A percentile compares a stretch with the other conserved stretches of the same genome.
Conservation (phyloP, 164 flowering plant genomes). For the Magnolia officinalis region DNA sequence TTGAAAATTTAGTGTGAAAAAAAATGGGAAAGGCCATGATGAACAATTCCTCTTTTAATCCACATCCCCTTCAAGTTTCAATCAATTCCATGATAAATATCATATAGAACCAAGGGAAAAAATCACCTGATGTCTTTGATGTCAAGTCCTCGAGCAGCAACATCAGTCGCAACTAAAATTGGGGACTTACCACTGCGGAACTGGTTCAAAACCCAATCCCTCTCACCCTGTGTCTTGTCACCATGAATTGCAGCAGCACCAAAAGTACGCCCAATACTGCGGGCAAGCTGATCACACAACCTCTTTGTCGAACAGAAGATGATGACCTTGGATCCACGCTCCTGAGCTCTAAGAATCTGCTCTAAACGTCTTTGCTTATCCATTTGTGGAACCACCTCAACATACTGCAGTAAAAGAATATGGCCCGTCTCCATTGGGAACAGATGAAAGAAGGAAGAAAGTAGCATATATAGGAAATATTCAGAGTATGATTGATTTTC, state of each 20-base stretch:
- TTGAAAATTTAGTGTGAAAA: no score
- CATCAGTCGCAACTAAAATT: slow-evolving; percentile 88
- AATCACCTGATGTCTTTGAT: slow-evolving; percentile 82
- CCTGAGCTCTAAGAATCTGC: slow-evolving; percentile 83
- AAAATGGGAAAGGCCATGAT: no score
- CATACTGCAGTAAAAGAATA: slow-evolving; percentile 43
- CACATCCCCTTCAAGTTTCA: no score
- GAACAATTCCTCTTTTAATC: no score
- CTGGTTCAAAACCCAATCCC: slow-evolving; percentile 86
- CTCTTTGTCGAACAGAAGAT: slow-evolving; percentile 87
- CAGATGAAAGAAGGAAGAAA: background rate
- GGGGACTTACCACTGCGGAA: slow-evolving; percentile 79
- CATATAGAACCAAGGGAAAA: background rate
- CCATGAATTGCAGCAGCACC: slow-evolving; percentile 96
- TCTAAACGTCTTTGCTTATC: slow-evolving; percentile 85
- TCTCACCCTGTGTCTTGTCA: slow-evolving; percentile 85
- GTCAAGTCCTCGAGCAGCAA: slow-evolving; percentile 95
- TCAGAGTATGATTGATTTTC: background rate
- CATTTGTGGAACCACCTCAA: slow-evolving; percentile 83
- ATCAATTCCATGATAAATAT: no score
- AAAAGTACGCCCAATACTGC: slow-evolving; percentile 66
- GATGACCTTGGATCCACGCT: slow-evolving; percentile 76
- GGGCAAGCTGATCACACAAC: slow-evolving; percentile 84
- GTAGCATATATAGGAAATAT: background rate
- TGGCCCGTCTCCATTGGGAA: background rate